Conservation (phyloP, 78 protist species). For the Protostelium mycophagum region DNA sequence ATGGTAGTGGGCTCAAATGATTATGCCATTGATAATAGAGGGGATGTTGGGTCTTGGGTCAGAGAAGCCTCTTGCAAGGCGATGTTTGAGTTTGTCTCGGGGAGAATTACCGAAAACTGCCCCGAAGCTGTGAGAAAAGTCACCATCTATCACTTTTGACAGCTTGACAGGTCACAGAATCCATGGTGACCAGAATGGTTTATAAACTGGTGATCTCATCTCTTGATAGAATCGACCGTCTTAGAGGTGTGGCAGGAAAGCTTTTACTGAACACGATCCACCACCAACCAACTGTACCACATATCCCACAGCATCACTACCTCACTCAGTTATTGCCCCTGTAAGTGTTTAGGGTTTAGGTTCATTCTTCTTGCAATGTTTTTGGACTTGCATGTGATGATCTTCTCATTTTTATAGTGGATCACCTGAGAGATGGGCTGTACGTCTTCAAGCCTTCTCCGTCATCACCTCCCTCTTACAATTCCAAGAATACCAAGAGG, state of each 20-base stretch:
- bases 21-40: constrained; percentile 54
- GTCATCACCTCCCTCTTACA: not conserved
- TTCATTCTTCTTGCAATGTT: too few species aligned
- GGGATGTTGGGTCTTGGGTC: constrained; percentile 73
- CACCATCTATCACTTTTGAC: too few species aligned
- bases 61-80: constrained; percentile 55
- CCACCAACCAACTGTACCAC: not conserved
- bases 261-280: not conserved
- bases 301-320: not conserved
- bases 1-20: constrained; percentile 21
- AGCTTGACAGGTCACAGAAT: not conserved
- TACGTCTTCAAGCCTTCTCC: not conserved
- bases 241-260: not conserved
- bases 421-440: not conserved
- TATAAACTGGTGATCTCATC: not conserved
- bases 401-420: not conserved
- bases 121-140: not conserved
- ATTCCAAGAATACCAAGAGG: not conserved
- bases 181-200: not conserved
- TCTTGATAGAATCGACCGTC: not conserved
- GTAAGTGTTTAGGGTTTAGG: not conserved
- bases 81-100: not conserved
- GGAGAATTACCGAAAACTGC: not conserved
- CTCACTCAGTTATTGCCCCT: not conserved
- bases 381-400: too few species aligned